Percentiles rank a stretch among this genome's conserved stretches.
phyloP scores from a whole-genome alignment of 495 filamentous ascomycete genomes.

The Lindgomyces ingoldianus region DNA sequence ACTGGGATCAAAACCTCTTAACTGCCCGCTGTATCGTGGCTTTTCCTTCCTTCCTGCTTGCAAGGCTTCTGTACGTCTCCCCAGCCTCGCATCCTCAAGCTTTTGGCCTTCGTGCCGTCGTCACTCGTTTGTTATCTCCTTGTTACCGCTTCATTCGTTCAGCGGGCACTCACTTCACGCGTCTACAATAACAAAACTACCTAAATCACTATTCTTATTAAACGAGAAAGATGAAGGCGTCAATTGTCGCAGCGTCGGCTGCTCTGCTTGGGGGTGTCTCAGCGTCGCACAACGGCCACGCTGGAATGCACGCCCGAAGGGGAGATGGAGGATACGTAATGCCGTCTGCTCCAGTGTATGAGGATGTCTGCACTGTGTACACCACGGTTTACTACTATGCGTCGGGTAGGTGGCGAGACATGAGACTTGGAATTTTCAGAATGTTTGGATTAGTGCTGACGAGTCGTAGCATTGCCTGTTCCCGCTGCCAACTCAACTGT shows the following conservation, averaged over 20 bases:
- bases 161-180: slow-evolving; percentile 76
- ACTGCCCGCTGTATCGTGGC: slow-evolving; percentile 13
- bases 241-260: slow-evolving; percentile 63
- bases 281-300: slow-evolving; percentile 63
- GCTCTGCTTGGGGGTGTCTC: slow-evolving; percentile 65
- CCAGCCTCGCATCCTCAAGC: slow-evolving; percentile 28
- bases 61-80: slow-evolving; percentile 29
- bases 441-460: slow-evolving; percentile 43
- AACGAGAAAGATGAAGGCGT: slow-evolving; percentile 63
- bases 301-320: slow-evolving; percentile 54
- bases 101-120: slow-evolving; percentile 35
- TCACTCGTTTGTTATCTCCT: slow-evolving; percentile 47
- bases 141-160: slow-evolving; percentile 95
- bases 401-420: slow-evolving; percentile 35
- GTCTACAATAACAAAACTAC: slow-evolving; percentile 14
- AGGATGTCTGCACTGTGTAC: slow-evolving; percentile 66
- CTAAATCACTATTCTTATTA: slow-evolving; percentile 27
- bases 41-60: slow-evolving; percentile 23
- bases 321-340: not conserved
- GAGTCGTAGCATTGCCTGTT: slow-evolving; percentile 57
- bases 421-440: not conserved
- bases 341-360: slow-evolving; percentile 4
- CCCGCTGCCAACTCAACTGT: slow-evolving; percentile 58
- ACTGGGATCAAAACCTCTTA: slow-evolving; percentile 30
- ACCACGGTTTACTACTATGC: slow-evolving; percentile 50